Conservation (phyloP, 2,329 filamentous ascomycete genomes). For the Aspergillus sclerotialis region DNA sequence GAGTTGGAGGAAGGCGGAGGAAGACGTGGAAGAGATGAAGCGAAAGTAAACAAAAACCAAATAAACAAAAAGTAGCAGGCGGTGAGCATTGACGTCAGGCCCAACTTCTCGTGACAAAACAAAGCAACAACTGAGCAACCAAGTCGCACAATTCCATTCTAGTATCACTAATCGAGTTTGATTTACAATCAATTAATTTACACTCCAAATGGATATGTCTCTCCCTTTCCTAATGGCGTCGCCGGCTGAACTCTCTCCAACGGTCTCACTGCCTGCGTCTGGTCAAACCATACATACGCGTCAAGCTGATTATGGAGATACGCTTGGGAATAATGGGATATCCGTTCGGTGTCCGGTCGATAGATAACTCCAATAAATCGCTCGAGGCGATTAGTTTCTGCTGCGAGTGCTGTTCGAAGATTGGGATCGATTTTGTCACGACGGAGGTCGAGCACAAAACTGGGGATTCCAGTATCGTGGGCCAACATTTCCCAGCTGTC, state of each 20-base stretch:
- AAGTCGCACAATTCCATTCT: background rate
- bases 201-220: conserved; percentile 49
- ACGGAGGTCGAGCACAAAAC: conserved; percentile 43
- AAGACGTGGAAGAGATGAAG: conserved; percentile 1
- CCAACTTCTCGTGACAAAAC: conserved; percentile 1
- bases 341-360: conserved; percentile 41
- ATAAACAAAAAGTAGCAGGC: background rate
- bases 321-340: conserved; percentile 44
- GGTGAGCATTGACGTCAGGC: conserved; percentile 1
- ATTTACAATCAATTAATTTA: conserved; percentile 14
- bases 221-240: conserved; percentile 35
- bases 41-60: conserved; percentile 2
- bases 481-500: conserved; percentile 46
- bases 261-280: conserved; percentile 37
- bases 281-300: conserved; percentile 46
- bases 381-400: conserved; percentile 34
- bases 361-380: conserved; percentile 51
- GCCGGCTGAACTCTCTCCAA: conserved; percentile 42
- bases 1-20: background rate
- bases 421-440: conserved; percentile 25
- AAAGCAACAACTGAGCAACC: background rate
- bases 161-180: background rate
- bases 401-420: conserved; percentile 30
- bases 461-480: conserved; percentile 39
- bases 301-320: conserved; percentile 45